Base-by-base conservation (phyloP, 2,329 filamentous ascomycete genomes). In the Clarireedia paspali region DNA sequence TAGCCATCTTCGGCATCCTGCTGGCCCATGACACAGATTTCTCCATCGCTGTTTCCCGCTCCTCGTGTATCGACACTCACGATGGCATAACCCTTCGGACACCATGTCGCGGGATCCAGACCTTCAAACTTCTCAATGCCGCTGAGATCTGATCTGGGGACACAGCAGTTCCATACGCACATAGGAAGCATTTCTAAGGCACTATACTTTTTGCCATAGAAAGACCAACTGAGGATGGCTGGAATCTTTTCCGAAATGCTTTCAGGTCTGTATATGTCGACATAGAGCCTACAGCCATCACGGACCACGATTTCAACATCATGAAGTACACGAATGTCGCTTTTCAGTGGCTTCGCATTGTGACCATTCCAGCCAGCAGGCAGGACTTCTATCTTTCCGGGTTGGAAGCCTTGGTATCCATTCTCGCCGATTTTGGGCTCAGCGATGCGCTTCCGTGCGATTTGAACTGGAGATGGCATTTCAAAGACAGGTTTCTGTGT, bases 21-120 rank as follows among this genome's bases (percentile, higher is more conserved):
- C 12, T 20, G 30, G 6, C 27, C 52, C 14, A 54, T 12, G 6
- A 47, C 47, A 15, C 47, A 53, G 44, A 47, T 23, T 4, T 50
- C 50, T n/a, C 64, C 64, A n/a, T 64, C 64, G n/a, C 51, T 58
- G 54, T 66, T 56, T 6, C 55, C 55, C 7, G 55, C 44, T 7
- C 64, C 64, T 14, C 64, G 51, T 9, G 58, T 30, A 48, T 67
- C 63, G 12, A 58, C 46, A 47, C 64, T 63, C 34, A 67, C 48
- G 30, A 67, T 45, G 12, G 64, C 64, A 40, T 66, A 66, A 27
- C 64, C 64, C 14, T 53, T 50, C 0, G 57, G 48, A 2, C 59
- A 56, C 62, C 62, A 67, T 14, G 64, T 57, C 2, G 60, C 63
- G 2, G 64, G 64, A 47, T 67, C 63, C n/a, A 56, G 62, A 26